Evolutionary conservation across 2,329 filamentous ascomycete species (phyloP), one percentile per base, ranked within the genome.

Genomic region (Didymella segeticola): DNA sequence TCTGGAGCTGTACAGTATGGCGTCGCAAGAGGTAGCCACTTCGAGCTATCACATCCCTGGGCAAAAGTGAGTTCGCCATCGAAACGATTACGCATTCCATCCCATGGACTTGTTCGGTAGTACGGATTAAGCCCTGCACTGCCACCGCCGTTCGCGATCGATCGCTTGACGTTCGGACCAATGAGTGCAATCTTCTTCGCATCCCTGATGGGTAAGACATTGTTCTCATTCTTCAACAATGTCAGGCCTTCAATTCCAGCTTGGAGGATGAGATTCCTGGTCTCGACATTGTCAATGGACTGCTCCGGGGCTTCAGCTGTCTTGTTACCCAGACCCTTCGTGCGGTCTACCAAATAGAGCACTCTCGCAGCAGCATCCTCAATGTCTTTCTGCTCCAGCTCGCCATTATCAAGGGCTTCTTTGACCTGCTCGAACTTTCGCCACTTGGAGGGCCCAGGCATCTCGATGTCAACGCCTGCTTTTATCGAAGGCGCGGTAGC

Each of bases 71-170:
- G 78, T 37, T 86, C 80, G 26, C 82, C 78, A 41, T 83, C 75
- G 2, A 84, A 79, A 1, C 79, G 77, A 23, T 78, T 77, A 31
- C 77, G 80, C 55, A 89, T 87, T 62, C 86, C 87, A 37, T 87
- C 85, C 43, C 86, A 79, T 0, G 87, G 87, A 9, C 86, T 78
- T 2, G 85, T 86, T 60, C 79, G 86, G 70, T 89, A 89, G 71
- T 89, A 89, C 0, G 87, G 85, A 67, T 88, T 88, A 41, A 89
- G 74, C 58, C 84, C 87, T 15, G 87, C 86, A 64, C 86, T 89
- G 43, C 87, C 86, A 33, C 86, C 86, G 43, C 87, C 86, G 14
- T 83, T 84, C n/a, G 84, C 86, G 58, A 89, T 87, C 0, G 86
- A 83, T 48, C 85, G 78, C 67, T 88, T 87, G 17, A 85, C 86